Conservation (phyloP, 1,284 basidiomycete genomes). For the Pterula multifida region DNA sequence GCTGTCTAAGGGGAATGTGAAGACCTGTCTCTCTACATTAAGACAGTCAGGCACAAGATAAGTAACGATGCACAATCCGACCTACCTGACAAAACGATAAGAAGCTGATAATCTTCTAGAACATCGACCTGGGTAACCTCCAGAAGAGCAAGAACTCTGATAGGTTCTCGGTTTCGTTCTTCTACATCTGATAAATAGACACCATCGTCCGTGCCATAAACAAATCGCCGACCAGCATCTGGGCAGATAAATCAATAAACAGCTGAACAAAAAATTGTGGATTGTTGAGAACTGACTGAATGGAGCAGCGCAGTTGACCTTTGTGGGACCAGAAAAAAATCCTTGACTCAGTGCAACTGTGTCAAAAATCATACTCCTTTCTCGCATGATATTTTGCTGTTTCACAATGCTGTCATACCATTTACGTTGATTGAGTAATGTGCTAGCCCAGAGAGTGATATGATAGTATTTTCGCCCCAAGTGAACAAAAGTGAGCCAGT, state of each 20-base stretch:
- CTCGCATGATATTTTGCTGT: conserved; percentile 79
- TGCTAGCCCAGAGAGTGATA: conserved; percentile 87
- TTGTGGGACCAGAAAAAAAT: conserved; percentile 75
- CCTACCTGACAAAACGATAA: conserved; percentile 89
- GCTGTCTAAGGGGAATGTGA: conserved; percentile 93
- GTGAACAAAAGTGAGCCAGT: conserved; percentile 88
- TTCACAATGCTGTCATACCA: conserved; percentile 92
- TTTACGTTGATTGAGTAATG: conserved; percentile 78
- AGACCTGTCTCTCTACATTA: conserved; percentile 76
- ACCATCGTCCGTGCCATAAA: conserved; percentile 95
- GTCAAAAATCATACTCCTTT: conserved; percentile 83
- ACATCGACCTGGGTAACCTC: conserved; percentile 96
- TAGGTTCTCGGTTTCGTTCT: conserved; percentile 68
- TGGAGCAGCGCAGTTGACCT: conserved; percentile 91
- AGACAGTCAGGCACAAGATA: background rate
- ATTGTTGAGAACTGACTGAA: conserved; percentile 54
- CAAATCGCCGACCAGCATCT: conserved; percentile 82
- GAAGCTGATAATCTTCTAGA: conserved; percentile 89
- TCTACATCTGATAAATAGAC: conserved; percentile 88
- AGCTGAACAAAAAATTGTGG: conserved; percentile 5
- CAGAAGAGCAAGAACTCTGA: conserved; percentile 81
- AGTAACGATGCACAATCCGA: conserved; percentile 4
- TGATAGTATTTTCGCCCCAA: conserved; percentile 91
- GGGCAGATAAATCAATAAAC: conserved; percentile 4
- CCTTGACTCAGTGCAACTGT: conserved; percentile 78